Percentiles rank a stretch among this genome's conserved stretches.
These are phyloP conservation scores for Tetrahymena elliotti DNA, from an alignment of 73 alveolate genomes.

Conservation along the genomic window DNA sequence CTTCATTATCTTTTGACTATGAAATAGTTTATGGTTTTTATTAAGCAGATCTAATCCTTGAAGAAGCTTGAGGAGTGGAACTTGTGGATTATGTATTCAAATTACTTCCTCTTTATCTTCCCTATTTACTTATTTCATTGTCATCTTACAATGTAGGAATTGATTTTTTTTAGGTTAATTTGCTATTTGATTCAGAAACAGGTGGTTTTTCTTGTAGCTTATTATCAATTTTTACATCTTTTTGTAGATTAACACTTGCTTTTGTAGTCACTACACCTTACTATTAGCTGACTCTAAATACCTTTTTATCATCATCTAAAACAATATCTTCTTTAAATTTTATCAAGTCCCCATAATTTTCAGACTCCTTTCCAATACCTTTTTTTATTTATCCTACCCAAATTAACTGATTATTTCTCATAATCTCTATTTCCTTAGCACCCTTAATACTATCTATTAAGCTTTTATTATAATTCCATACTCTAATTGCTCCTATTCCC, in stretches of 20 bases:
- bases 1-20: background rate
- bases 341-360: conserved; percentile 46
- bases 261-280: background rate
- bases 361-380: conserved; percentile 57
- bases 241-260: background rate
- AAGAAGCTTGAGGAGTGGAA: background rate
- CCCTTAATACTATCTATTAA: conserved; percentile 68
- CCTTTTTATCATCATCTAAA: background rate
- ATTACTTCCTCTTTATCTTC: background rate
- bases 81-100: background rate
- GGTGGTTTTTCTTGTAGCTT: background rate
- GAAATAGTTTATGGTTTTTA: background rate
- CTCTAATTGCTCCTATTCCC: conserved; percentile 51
- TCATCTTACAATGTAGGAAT: background rate
- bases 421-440: conserved; percentile 57
- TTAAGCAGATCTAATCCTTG: background rate
- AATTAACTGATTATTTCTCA: conserved; percentile 16
- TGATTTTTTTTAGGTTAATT: background rate
- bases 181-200: background rate
- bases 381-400: conserved; percentile 50
- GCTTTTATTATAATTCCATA: conserved; percentile 74
- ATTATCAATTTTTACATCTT: background rate
- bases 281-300: background rate
- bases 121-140: background rate
- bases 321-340: background rate